Base-by-base conservation (phyloP, 2,329 filamentous ascomycete species). In the Calonectria crousiana region DNA sequence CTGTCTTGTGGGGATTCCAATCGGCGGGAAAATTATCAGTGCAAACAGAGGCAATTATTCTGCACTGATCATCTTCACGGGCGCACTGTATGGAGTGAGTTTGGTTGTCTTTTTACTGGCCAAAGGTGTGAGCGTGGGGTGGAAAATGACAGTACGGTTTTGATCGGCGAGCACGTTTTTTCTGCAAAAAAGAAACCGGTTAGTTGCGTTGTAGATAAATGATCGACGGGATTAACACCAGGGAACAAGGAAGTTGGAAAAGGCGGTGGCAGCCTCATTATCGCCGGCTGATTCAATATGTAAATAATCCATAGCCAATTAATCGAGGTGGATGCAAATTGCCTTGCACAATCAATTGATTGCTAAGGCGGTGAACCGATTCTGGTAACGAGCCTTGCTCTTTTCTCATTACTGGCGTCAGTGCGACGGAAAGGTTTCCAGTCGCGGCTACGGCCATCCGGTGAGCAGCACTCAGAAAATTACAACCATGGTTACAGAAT, bases 1-100 rank as follows among this genome's bases (percentile, higher is more conserved):
- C n/a, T 62, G 56, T 16, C 56, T 62, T 11, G 56, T 62, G 34
- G 56, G 56, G n/a, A 62, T 62, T 30, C 56, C 56, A 9, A 62
- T 62, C 26, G 56, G 56, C 23, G 56, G 56, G 1, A 62, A 62
- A 41, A 62, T 62, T 6, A 41, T 62, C 3, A 41, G 36, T 4
- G 56, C 56, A 41, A 62, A 62, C 14, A 36, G 56, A 11, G 56
- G 56, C 23, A 41, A 62, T 23, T 62, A 62, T n/a, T 62, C 56
- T 9, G 36, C 56, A 20, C 56, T 62, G 4, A 62, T 62, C 34
- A 62, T 62, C 34, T 62, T 62, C 56, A 62, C 56, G 1, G 56
- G 56, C 26, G 56, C 56, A 20, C 36, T 62, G 23, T 62, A 62
- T 26, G 36, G 26, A 23, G 23, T 13, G 10, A 62, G 56, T 18